Conservation (phyloP, 805 yeast genomes). For the Maudiozyma saulgeensis region DNA sequence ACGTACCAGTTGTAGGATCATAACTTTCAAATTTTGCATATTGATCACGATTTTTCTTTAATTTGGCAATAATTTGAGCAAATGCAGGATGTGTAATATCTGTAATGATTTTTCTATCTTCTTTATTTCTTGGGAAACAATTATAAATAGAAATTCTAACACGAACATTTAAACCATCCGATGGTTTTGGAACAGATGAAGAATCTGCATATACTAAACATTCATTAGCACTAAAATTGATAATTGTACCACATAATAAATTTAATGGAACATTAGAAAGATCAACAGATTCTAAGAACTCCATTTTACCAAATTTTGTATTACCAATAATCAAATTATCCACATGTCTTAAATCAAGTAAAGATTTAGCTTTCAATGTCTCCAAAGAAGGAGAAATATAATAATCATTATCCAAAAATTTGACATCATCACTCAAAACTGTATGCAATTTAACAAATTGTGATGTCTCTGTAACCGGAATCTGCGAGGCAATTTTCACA, state of each 20-base stretch:
- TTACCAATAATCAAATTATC: slow-evolving; percentile 68
- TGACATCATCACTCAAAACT: slow-evolving; percentile 30
- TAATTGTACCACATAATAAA: slow-evolving; percentile 54
- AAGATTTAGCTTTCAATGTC: slow-evolving; percentile 47
- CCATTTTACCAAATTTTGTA: slow-evolving; percentile 58
- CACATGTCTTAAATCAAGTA: slow-evolving; percentile 57
- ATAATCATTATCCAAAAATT: slow-evolving; percentile 63
- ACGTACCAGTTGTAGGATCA: slow-evolving; percentile 65
- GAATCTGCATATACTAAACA: slow-evolving; percentile 65
- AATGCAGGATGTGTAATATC: slow-evolving; percentile 71
- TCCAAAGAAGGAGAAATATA: slow-evolving; percentile 76
- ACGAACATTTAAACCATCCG: slow-evolving; percentile 77
- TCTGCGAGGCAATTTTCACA: too few relatives aligned
- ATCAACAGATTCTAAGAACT: slow-evolving; percentile 76
- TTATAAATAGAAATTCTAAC: slow-evolving; percentile 65
- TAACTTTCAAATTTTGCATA: slow-evolving; percentile 57
- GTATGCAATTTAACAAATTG: slow-evolving; percentile 4
- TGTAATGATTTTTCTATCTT: slow-evolving; percentile 60
- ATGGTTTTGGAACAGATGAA: slow-evolving; percentile 48
- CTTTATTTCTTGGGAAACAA: slow-evolving; percentile 71
- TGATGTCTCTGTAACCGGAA: neutral
- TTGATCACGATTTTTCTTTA: slow-evolving; percentile 41
- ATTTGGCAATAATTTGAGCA: slow-evolving; percentile 54
- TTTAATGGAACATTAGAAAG: slow-evolving; percentile 55
- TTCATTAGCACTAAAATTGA: slow-evolving; percentile 49